Evolutionary conservation across 2,329 filamentous ascomycete species (phyloP), one percentile per base, ranked within the genome.

Genomic region (Talaromyces sp.): DNA sequence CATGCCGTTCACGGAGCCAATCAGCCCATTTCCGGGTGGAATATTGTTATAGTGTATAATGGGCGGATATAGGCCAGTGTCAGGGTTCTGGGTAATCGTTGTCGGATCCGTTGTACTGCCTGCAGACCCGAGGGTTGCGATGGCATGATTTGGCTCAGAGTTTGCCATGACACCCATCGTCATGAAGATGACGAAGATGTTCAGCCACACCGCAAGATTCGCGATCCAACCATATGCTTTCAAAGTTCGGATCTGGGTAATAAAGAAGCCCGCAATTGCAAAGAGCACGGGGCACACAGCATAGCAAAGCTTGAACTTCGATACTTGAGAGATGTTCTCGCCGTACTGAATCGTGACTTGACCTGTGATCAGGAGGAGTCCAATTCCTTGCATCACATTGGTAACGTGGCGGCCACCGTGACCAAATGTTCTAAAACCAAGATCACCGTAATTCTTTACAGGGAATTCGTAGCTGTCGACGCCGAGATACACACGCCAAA

Each of bases 221-320:
- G 82, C 81, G 1, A 85, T 65, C 77, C 79, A 84, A 4, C 80
- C 78, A 47, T 82, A 80, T 9, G 73, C 69, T 60, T 81, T 76
- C 30, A 86, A 70, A 0, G 81, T 84, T 6, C 83, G 75, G 41
- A 86, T 79, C 58, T 84, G 82, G 3, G 80, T 80, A 3, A 84
- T 56, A 9, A 82, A 24, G 52, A 83, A 80, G 14, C 83, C 82
- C 6, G 72, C 72, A 10, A 77, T 60, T 45, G 76, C 75, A 59
- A 80, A 82, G 14, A 84, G 70, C 17, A 83, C 61, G 11, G 77
- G 75, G 58, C 80, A 83, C 8, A 79, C 75, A 36, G 78, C 73
- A 64, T 80, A 85, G 70, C 82, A 85, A 10, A 84, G 65, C 0
- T 68, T 70, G 47, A 74, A 75, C 58, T 75, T 75, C 29, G 78